Conservation (phyloP, 2,329 filamentous ascomycete species). For the Stemphylium beticola region DNA sequence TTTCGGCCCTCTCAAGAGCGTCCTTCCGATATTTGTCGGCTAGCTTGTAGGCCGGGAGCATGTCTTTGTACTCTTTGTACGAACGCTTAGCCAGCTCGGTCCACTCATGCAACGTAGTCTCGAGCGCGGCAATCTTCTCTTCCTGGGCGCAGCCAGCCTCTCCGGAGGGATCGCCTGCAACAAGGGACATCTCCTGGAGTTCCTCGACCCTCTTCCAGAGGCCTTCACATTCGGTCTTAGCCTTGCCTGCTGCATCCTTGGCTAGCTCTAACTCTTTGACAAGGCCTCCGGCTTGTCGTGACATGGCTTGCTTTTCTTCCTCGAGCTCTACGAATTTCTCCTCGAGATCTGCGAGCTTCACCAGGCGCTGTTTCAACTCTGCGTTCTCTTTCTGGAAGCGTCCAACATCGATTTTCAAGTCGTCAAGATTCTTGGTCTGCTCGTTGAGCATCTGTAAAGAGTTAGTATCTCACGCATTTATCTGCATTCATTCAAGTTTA, state of each 20-base stretch:
- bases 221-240: constrained; percentile 5
- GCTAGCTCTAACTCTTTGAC: constrained; percentile 14
- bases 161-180: neutral
- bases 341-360: constrained; percentile 24
- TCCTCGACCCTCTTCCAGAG: constrained; percentile 15
- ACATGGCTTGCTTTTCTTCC: constrained; percentile 8
- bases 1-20: constrained; percentile 16
- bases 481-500: neutral
- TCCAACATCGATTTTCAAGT: constrained; percentile 16
- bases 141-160: constrained; percentile 9
- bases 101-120: constrained; percentile 27
- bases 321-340: constrained; percentile 11
- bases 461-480: neutral
- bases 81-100: constrained; percentile 32
- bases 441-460: constrained; percentile 17
- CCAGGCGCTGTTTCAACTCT: constrained; percentile 19
- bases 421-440: constrained; percentile 26
- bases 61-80: constrained; percentile 34
- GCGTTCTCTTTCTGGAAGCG: constrained; percentile 21
- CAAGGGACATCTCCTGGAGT: neutral
- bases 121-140: constrained; percentile 15
- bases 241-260: constrained; percentile 5
- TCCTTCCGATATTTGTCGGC: constrained; percentile 27
- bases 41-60: constrained; percentile 28
- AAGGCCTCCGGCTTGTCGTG: constrained; percentile 14